Evolutionary conservation across 2,329 filamentous ascomycete species (phyloP).

Genomic region (Fusarium denticulatum): DNA sequence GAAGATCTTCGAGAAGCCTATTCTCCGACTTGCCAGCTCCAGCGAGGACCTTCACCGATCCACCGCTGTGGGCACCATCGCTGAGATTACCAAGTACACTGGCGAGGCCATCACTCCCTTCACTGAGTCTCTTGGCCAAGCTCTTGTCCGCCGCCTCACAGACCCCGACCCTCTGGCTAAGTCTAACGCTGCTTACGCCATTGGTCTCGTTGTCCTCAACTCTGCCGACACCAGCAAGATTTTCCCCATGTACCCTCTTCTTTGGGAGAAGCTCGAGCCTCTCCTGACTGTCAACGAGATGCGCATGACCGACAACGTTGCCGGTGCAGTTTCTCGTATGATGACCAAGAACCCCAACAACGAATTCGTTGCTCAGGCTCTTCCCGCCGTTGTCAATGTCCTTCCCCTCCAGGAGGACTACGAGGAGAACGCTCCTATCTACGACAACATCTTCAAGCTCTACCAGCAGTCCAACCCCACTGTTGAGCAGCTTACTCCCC

Average conservation of each 20-base stretch:
- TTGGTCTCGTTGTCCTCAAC: slow-evolving; percentile 84
- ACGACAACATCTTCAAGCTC: slow-evolving; percentile 86
- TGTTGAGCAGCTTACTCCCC: slow-evolving; percentile 74
- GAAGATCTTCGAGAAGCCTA: slow-evolving; percentile 94
- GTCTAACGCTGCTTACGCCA: slow-evolving; percentile 93
- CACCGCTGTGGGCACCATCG: slow-evolving; percentile 89
- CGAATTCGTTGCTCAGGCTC: slow-evolving; percentile 81
- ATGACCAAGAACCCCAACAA: slow-evolving; percentile 87
- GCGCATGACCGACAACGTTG: slow-evolving; percentile 90
- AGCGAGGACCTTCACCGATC: slow-evolving; percentile 88
- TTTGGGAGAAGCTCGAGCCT: slow-evolving; percentile 87
- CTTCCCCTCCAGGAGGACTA: slow-evolving; percentile 93
- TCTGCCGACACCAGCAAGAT: slow-evolving; percentile 76
- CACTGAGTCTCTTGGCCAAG: slow-evolving; percentile 79
- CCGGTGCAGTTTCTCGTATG: slow-evolving; percentile 91
- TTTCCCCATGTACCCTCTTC: slow-evolving; percentile 79
- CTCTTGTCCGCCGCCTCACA: slow-evolving; percentile 84
- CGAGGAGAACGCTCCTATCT: slow-evolving; percentile 96
- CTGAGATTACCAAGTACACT: slow-evolving; percentile 90
- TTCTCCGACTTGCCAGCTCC: slow-evolving; percentile 87
- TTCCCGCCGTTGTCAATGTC: slow-evolving; percentile 80
- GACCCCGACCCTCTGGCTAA: slow-evolving; percentile 93
- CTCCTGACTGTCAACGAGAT: slow-evolving; percentile 81
- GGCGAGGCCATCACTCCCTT: slow-evolving; percentile 81
- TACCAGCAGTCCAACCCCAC: slow-evolving; percentile 77